phyloP scores from a whole-genome alignment of 208 protist genomes.

The Leishmania major region DNA sequence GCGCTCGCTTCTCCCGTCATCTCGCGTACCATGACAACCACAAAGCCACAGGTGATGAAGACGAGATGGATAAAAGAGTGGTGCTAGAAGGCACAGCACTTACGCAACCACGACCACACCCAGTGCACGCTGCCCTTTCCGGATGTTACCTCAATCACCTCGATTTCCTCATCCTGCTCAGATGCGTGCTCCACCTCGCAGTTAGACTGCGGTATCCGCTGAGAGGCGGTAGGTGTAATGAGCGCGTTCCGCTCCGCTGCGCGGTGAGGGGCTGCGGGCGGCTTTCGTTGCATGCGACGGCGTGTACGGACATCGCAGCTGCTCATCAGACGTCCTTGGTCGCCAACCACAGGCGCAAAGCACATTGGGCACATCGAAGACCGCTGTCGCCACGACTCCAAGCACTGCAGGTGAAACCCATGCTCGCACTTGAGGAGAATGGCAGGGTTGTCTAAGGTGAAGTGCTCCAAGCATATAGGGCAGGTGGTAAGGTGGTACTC shows the following conservation, averaged over 20 bases:
- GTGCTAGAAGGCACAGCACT: slow-evolving; percentile 21
- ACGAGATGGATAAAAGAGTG: not conserved
- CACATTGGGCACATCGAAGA: slow-evolving; percentile 71
- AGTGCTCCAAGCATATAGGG: slow-evolving; percentile 83
- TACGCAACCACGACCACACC: slow-evolving; percentile 13
- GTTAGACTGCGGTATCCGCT: not conserved
- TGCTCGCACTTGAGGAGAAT: slow-evolving; percentile 79
- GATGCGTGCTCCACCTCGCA: not conserved
- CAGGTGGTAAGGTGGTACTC: slow-evolving; percentile 70
- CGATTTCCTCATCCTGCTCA: slow-evolving; percentile 16
- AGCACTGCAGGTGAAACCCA: slow-evolving; percentile 82
- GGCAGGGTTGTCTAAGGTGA: slow-evolving; percentile 81
- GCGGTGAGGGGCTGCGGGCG: not conserved
- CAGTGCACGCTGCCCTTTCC: slow-evolving; percentile 4
- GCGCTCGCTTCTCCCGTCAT: not conserved
- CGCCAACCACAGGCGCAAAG: slow-evolving; percentile 34
- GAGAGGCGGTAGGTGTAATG: not conserved
- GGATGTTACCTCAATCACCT: slow-evolving; percentile 22
- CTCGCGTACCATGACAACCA: not conserved
- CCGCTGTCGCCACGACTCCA: slow-evolving; percentile 80
- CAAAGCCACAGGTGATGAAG: not conserved
- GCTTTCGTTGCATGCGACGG: slow-evolving; percentile 21
- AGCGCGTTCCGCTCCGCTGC: slow-evolving; percentile 5
- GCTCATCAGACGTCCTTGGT: slow-evolving; percentile 56
- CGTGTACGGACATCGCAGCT: slow-evolving; percentile 40